Evolutionary conservation across 1,284 basidiomycete genomes (phyloP), one percentile per base, ranked within the genome.

Genomic region (Fomitopsis pinicola): DNA sequence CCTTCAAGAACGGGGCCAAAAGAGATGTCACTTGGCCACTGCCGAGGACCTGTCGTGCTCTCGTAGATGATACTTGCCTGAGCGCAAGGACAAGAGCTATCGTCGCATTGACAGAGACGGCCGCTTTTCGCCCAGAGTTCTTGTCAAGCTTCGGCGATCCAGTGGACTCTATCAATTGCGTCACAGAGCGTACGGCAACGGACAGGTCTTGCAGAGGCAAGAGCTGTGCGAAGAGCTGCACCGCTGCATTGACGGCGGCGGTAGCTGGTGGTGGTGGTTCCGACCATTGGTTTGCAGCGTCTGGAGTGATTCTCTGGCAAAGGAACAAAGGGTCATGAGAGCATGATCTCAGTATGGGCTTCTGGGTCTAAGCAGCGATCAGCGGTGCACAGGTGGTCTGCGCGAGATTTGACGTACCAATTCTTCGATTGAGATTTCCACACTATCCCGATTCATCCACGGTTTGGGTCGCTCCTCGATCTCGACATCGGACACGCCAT

Each of bases 111-210:
- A 94, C 82, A 19, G 89, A 77, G 0, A 97, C 89, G 0, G 97
- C 96, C 22, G 92, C 88, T 70, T 89, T 92, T n/a, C 97, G 80
- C 0, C 94, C 97, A 0, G 88, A 83, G 70, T 98, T 98, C 73
- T 85, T 89, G 62, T 98, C 97, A 33, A 95, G 81, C 72, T 92
- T 95, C 3, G 85, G 78, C 4, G 94, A 95, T 19, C 84, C 82
- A 2, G 85, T 82, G 33, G 84, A 83, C 35, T 92, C 89, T 5
- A 91, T 75, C 38, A 97, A 80, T 59, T 89, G 85, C 0, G 84
- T 84, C 46, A 97, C 77, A 0, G 86, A 83, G 48, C 87, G 85
- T 0, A 85, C 79, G 48, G 89, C 88, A 0, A 89, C 83, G 9
- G 85, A 73, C 5, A 88, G 76, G 67, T 92, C 91, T 74, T 97